Percentiles rank a stretch among this genome's conserved stretches.
Evolutionary conservation across 345 rosid species (phyloP).

Genomic region (Conringia planisiliqua): DNA sequence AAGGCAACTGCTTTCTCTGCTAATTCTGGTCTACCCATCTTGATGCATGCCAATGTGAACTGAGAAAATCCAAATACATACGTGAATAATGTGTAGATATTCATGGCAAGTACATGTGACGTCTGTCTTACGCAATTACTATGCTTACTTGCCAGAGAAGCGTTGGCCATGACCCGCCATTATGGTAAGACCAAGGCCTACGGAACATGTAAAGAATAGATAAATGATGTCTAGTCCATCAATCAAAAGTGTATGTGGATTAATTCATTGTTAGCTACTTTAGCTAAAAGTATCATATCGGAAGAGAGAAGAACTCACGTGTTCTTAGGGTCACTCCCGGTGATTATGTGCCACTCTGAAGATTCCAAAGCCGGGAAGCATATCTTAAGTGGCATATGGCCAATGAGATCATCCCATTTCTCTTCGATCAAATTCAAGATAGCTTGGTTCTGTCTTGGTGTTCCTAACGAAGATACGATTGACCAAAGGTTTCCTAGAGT

Average conservation of each 20-base stretch:
- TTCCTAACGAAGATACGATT: slow-evolving; percentile 51
- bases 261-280: not conserved
- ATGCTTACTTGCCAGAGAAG: slow-evolving; percentile 85
- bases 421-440: slow-evolving; percentile 71
- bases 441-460: slow-evolving; percentile 57
- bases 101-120: not conserved
- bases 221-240: not conserved
- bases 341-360: slow-evolving; percentile 84
- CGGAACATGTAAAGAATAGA: slow-evolving; percentile 16
- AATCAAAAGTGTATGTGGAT: not conserved
- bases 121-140: not conserved
- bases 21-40: slow-evolving; percentile 66
- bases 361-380: slow-evolving; percentile 83
- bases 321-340: slow-evolving; percentile 93
- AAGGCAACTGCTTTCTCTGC: slow-evolving; percentile 65
- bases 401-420: slow-evolving; percentile 78
- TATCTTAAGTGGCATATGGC: slow-evolving; percentile 90
- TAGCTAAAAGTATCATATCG: not conserved
- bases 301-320: slow-evolving; percentile 46
- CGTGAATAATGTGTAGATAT: not conserved
- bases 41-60: slow-evolving; percentile 91
- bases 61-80: slow-evolving; percentile 10
- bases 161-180: slow-evolving; percentile 97
- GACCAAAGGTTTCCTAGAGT: slow-evolving; percentile 89
- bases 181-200: slow-evolving; percentile 98